These are phyloP conservation scores for Rhynchosporium graminicola DNA, from an alignment of 2,329 filamentous ascomycete species.

Conservation along the genomic window DNA sequence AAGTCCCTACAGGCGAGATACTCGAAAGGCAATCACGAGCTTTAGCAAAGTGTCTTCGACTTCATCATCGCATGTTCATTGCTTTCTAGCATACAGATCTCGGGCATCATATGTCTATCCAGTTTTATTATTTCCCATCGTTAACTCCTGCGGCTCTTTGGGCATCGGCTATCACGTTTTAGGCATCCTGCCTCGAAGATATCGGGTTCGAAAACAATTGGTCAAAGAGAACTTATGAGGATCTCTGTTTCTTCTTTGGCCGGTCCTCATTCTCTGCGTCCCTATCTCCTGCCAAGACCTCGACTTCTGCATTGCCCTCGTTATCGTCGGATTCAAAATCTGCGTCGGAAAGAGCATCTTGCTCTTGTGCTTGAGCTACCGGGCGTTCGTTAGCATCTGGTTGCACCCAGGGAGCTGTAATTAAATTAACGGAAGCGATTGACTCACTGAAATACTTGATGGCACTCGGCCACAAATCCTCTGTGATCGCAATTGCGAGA, in stretches of 20 bases:
- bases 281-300: constrained; percentile 15
- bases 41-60: too few relatives aligned
- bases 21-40: too few relatives aligned
- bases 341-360: constrained; percentile 64
- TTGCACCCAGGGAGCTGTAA: neutral
- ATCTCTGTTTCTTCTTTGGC: constrained; percentile 12
- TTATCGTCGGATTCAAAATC: constrained; percentile 69
- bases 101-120: too few relatives aligned
- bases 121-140: too few relatives aligned
- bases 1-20: too few relatives aligned
- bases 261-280: constrained; percentile 26
- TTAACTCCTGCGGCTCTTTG: too few relatives aligned
- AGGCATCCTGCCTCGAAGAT: too few relatives aligned
- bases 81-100: too few relatives aligned
- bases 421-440: constrained; percentile 2
- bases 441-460: constrained; percentile 86
- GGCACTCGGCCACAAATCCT: constrained; percentile 86
- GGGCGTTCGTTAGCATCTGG: constrained; percentile 42
- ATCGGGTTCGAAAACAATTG: too few relatives aligned
- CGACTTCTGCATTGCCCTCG: constrained; percentile 42
- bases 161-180: too few relatives aligned
- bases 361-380: constrained; percentile 69
- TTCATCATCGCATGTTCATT: too few relatives aligned
- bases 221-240: neutral
- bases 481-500: constrained; percentile 75